These are phyloP conservation scores for Smittium culicis DNA, from an alignment of 371 early-diverging fungal genomes.

Conservation along the genomic window DNA sequence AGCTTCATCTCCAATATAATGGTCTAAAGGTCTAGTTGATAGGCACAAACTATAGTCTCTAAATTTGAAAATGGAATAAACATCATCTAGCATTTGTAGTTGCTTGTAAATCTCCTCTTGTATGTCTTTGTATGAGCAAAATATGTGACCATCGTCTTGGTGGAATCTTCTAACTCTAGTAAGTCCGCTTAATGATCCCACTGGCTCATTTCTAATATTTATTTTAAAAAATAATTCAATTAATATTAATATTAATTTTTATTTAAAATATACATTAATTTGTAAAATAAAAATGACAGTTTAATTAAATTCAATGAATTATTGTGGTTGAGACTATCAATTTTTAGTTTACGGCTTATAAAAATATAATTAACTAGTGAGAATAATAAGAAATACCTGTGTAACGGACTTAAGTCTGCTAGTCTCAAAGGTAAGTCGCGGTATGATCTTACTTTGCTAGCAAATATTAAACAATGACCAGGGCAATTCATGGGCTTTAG, in stretches of 20 bases:
- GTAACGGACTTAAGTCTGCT: slow-evolving; percentile 98
- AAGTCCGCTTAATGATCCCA: slow-evolving; percentile 92
- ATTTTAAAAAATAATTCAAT: too few species aligned
- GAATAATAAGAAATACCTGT: slow-evolving; percentile 29
- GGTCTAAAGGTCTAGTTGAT: slow-evolving; percentile 86
- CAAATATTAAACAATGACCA: slow-evolving; percentile 98
- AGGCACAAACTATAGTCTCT: slow-evolving; percentile 64
- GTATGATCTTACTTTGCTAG: slow-evolving; percentile 73
- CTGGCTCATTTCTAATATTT: slow-evolving; percentile 86
- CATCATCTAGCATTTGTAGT: slow-evolving; percentile 21
- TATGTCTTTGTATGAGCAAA: slow-evolving; percentile 79
- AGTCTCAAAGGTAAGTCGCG: slow-evolving; percentile 90
- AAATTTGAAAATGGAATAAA: slow-evolving; percentile 62
- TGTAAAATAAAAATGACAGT: too few species aligned
- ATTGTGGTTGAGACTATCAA: too few species aligned
- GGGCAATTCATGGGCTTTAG: slow-evolving; percentile 99
- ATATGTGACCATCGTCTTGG: slow-evolving; percentile 99
- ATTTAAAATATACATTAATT: too few species aligned
- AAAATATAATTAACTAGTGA: too few species aligned
- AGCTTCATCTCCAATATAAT: slow-evolving; percentile 74
- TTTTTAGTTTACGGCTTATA: too few species aligned
- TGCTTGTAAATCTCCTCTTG: slow-evolving; percentile 23
- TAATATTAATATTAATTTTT: too few species aligned
- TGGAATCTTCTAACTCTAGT: slow-evolving; percentile 99
- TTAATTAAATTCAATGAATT: too few species aligned